Percentiles rank a stretch among this genome's conserved stretches.
These are phyloP conservation scores for Pseudoscleropodium purum DNA, from an alignment of 225 moss, liverwort and hornwort species.

Conservation along the genomic window DNA sequence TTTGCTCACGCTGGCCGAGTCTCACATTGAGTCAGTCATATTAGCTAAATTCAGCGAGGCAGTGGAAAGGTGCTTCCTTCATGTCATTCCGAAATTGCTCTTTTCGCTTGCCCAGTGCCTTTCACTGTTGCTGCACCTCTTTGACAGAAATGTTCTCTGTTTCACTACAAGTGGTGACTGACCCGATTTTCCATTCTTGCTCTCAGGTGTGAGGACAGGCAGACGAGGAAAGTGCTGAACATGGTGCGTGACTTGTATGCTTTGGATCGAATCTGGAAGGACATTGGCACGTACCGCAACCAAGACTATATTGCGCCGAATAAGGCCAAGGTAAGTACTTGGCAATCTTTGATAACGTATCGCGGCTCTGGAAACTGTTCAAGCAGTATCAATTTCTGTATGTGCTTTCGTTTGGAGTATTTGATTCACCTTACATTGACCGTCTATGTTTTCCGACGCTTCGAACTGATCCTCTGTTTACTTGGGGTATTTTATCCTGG, in stretches of 20 bases:
- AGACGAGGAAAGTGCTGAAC: constrained; percentile 45
- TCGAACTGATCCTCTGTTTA: neutral
- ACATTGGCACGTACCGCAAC: constrained; percentile 79
- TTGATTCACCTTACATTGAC: neutral
- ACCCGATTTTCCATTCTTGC: neutral
- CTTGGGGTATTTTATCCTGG: neutral
- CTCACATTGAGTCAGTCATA: constrained; percentile 80
- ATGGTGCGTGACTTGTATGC: constrained; percentile 74
- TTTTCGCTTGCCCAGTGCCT: neutral
- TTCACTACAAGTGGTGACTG: neutral
- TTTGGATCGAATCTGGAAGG: constrained; percentile 82
- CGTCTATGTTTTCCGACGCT: neutral
- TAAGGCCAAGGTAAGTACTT: constrained; percentile 54
- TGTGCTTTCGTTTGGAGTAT: neutral
- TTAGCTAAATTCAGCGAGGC: constrained; percentile 64
- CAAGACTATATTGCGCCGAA: constrained; percentile 86
- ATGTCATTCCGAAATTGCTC: neutral
- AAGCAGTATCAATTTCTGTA: neutral
- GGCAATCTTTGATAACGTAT: too few relatives aligned
- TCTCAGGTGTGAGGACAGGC: constrained; percentile 56
- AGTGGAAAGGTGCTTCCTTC: constrained; percentile 38
- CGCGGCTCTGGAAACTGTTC: neutral
- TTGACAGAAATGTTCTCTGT: neutral
- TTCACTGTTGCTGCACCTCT: neutral
- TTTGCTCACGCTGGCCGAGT: constrained; percentile 70